Evolutionary conservation across 129 eudicot species (phyloP), one percentile per base, ranked within the genome.

Genomic region (Lactuca sativa): DNA sequence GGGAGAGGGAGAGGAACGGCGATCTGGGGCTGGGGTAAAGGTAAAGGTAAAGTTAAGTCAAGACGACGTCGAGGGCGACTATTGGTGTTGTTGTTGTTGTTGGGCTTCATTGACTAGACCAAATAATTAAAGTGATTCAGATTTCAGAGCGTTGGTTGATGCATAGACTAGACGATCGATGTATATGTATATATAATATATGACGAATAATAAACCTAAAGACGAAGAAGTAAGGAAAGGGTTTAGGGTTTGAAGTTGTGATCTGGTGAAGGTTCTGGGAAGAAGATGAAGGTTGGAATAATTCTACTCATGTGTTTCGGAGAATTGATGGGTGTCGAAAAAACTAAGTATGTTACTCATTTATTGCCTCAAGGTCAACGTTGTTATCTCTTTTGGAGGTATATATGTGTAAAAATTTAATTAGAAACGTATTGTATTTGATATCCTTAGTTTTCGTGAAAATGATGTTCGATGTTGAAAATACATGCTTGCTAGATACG

Each of bases 1-100:
- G 70, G 69, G 11, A 51, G 78, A 17, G 78, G 87, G 6, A 78
- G 84, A 0, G 81, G 84, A n/a, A 66, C 72, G 11, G 83, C 80
- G 9, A 61, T 48, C 37, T 37, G 63, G 3, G 71, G 71, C 9
- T 49, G 76, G n/a, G n/a, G 76, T 33, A 18, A 25, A 1, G 76
- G 77, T 25, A 72, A 72, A 10, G 77, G 69, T 72, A 72, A 38
- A 68, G 61, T 71, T 11, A 70, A 64, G 31, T 36, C 15, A 8
- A 59, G 76, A 7, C 75, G 75, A 47, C 36, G 75, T 12, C 76
- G 68, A 47, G 60, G 14, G 8, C 59, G 67, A 44, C 8, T 32
- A 2, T 2, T 13, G 5, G 14, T 25, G 30, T 25, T 25, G 51
- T 60, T 18, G 51, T 60, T 18, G 61, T 61, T 48, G 61, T 2